Evolutionary conservation across 805 yeast genomes (phyloP).

Genomic region (Pachysolen tannophilus): DNA sequence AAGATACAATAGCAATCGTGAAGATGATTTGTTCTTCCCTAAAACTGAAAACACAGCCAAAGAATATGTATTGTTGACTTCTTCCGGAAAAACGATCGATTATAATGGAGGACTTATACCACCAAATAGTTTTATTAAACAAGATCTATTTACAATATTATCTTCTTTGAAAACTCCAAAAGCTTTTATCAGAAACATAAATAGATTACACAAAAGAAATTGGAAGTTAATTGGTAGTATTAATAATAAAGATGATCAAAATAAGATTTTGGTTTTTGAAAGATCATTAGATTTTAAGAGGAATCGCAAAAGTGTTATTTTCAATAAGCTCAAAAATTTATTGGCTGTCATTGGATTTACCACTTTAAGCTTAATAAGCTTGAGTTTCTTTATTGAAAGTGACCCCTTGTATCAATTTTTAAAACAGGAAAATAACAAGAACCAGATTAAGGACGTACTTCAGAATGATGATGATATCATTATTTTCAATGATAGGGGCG

Average conservation of each 20-base stretch:
- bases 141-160: conserved; percentile 34
- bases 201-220: conserved; percentile 32
- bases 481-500: too few relatives aligned
- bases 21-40: conserved; percentile 15
- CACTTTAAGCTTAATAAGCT: conserved; percentile 16
- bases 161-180: conserved; percentile 31
- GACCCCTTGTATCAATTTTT: too few relatives aligned
- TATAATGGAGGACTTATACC: conserved; percentile 25
- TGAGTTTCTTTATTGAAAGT: conserved; percentile 20
- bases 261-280: conserved; percentile 30
- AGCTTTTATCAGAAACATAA: conserved; percentile 26
- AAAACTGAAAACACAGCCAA: conserved; percentile 6
- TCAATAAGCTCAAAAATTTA: conserved; percentile 13
- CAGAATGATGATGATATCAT: too few relatives aligned
- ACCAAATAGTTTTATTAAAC: conserved; percentile 24
- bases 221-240: conserved; percentile 55
- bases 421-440: too few relatives aligned
- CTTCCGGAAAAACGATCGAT: conserved; percentile 26
- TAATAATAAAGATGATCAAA: conserved; percentile 18
- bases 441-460: too few relatives aligned
- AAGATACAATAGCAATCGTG: neutral
- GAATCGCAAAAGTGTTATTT: conserved; percentile 3
- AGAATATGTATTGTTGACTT: conserved; percentile 15
- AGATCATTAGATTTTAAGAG: conserved; percentile 19
- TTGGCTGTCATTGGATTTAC: conserved; percentile 23